Base-by-base conservation (phyloP, 2,329 filamentous ascomycete species). In the Ophiognomonia clavigignenti-juglandacearum region DNA sequence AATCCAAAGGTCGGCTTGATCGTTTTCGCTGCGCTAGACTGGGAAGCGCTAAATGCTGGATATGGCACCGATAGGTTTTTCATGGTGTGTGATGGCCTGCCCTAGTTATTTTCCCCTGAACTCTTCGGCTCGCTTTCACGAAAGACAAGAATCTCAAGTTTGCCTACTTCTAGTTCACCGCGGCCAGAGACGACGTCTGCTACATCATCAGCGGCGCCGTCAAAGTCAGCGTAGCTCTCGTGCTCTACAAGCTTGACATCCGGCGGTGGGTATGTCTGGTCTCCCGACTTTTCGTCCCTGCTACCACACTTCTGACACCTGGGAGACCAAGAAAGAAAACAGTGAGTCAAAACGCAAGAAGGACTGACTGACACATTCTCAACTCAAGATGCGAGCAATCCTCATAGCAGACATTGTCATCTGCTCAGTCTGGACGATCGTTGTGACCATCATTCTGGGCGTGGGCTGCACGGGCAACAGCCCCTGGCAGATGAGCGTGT, bases 221-320 rank as follows among this genome's bases (percentile, higher is more conserved):
- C 4, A 52, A 52, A 22, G 35, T 52, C 26, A 52, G 50, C 20
- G 50, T 52, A 19, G 50, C 50, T 6, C 20, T 52, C 8, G 50
- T 52, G 0, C 46, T 52, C 2, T 52, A 49, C 19, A 46, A 46
- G 8, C 46, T 52, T 11, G 50, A 49, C 23, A 38, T 27, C 7
- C 50, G 50, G 9, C 42, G 18, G 3, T 32, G n/a, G 1, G 34
- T 52, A 5, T 6, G 24, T 26, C 24, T 26, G n/a, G 6, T 26
- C 24, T 26, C 24, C 24, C 24, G 6, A 10, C 24, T 10, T 26
- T 10, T 26, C 24, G n/a, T 26, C 24, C 10, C 24, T 26, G 24
- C 24, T 26, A 6, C 24, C 24, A n/a, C n/a, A n/a, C n/a, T n/a
- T n/a, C n/a, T n/a, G n/a, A n/a, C n/a, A n/a, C n/a, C n/a, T n/a